phyloP scores from a whole-genome alignment of 1,284 basidiomycete species.

The Apiotrichum veenhuisii region DNA sequence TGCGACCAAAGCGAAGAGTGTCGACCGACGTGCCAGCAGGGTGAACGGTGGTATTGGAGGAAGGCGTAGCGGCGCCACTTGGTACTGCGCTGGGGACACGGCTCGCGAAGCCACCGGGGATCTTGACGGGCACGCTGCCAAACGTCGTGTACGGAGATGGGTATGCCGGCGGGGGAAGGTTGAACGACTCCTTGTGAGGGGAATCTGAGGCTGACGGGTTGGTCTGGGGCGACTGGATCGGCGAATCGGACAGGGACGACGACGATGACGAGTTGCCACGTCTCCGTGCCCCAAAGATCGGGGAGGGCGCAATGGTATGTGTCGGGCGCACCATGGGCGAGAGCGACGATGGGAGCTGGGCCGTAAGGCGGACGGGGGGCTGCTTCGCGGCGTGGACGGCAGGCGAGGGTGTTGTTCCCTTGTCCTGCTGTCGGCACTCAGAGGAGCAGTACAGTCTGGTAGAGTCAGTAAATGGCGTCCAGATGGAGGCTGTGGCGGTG shows the following conservation, averaged over 20 bases:
- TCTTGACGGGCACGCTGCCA: constrained; percentile 42
- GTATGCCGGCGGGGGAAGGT: constrained; percentile 45
- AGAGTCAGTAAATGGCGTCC: constrained; percentile 1
- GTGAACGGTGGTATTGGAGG: constrained; percentile 21
- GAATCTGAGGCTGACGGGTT: constrained; percentile 35
- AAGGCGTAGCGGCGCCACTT: constrained; percentile 12
- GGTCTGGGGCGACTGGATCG: constrained; percentile 41
- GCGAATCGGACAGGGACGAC: constrained; percentile 40
- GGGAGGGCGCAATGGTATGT: constrained; percentile 33
- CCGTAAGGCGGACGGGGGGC: constrained; percentile 33
- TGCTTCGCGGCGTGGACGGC: constrained; percentile 18
- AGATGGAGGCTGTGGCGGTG: constrained; percentile 14
- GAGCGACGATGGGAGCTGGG: constrained; percentile 35
- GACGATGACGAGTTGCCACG: constrained; percentile 30
- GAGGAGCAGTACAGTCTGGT: constrained; percentile 45
- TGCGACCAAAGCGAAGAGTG: constrained; percentile 45
- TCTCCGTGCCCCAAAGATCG: constrained; percentile 24
- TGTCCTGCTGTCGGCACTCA: constrained; percentile 40
- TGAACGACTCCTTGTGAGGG: constrained; percentile 40
- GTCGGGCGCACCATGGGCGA: constrained; percentile 35
- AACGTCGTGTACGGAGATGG: constrained; percentile 23
- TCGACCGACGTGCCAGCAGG: constrained; percentile 37
- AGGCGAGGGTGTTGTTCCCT: constrained; percentile 31
- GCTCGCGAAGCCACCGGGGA: constrained; percentile 24
- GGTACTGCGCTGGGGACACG: constrained; percentile 14